Evolutionary conservation across 345 rosid genomes (phyloP).

Genomic region (Hirschfeldia incana): DNA sequence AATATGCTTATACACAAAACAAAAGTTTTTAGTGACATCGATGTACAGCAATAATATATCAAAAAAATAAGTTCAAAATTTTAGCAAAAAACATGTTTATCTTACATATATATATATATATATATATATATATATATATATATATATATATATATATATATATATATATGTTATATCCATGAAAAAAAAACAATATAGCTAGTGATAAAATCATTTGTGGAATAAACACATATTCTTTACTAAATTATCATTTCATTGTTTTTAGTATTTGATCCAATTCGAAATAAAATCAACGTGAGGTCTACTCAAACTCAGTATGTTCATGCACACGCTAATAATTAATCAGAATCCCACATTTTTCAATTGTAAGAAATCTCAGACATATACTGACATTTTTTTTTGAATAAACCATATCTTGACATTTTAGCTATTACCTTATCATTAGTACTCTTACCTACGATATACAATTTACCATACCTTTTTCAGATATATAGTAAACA

Average conservation of each 20-base stretch:
- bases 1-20: neutral
- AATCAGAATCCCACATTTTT: neutral
- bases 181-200: neutral
- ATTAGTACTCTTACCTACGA: neutral
- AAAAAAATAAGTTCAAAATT: too few relatives aligned
- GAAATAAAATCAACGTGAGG: conserved; percentile 1
- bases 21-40: neutral
- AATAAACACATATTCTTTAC: neutral
- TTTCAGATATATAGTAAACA: neutral
- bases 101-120: too few relatives aligned
- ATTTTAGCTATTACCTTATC: neutral
- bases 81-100: too few relatives aligned
- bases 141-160: too few relatives aligned
- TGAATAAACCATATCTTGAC: too few relatives aligned
- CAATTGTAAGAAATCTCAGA: neutral
- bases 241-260: neutral
- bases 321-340: conserved; percentile 19
- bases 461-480: neutral
- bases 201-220: neutral
- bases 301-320: neutral
- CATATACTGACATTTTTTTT: neutral
- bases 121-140: too few relatives aligned
- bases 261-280: neutral
- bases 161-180: neutral
- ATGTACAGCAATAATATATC: neutral